Evolutionary conservation across 108 stramenopile species (phyloP), one percentile per base, ranked within the genome.

Genomic region (Pseudonitzschia pungens): DNA sequence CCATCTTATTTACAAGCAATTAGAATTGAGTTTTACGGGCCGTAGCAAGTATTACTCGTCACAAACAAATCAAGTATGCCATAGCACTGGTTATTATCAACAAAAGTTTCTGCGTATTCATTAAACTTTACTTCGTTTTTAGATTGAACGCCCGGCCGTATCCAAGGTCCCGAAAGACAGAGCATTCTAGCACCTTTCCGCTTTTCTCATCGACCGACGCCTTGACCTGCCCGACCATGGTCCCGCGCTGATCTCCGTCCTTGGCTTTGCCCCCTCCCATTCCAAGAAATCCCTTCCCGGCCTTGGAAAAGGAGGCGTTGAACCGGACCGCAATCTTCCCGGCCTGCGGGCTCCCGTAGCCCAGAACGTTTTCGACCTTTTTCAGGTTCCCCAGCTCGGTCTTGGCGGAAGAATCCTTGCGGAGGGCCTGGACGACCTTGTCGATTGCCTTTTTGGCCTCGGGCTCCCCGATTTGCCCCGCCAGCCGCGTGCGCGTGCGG

Each of bases 121-220:
- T 70, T 75, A 40, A 85, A 55, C 24, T 2, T 55, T 20, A 55
- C 10, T 75, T 24, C 54, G 54, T 55, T 65, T 91, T 88, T 42
- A 94, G 75, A 65, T 90, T 90, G 58, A 90, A 94, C 0, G 90
- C 73, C 15, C 93, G 51, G 44, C 93, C 93, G 59, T 91, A 94
- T n/a, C 93, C 93, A n/a, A 94, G 77, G 79, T 94, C 93, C 21
- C 93, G 79, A 76, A 94, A 94, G n/a, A 94, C 91, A 55, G 79
- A 81, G 27, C 83, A 86, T 24, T 76, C 76, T 15, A 77, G 55
- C 14, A 94, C 67, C 65, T 89, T 90, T 32, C 93, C 93, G 22
- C 86, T 84, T 20, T 77, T 80, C 18, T 44, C 65, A 50, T 89
- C 83, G 0, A 94, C 76, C 4, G 77, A 77, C 4, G 93, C 93